These are phyloP conservation scores for Mycosphaerella sp. DNA, from an alignment of 2,329 filamentous ascomycete genomes.

Conservation along the genomic window DNA sequence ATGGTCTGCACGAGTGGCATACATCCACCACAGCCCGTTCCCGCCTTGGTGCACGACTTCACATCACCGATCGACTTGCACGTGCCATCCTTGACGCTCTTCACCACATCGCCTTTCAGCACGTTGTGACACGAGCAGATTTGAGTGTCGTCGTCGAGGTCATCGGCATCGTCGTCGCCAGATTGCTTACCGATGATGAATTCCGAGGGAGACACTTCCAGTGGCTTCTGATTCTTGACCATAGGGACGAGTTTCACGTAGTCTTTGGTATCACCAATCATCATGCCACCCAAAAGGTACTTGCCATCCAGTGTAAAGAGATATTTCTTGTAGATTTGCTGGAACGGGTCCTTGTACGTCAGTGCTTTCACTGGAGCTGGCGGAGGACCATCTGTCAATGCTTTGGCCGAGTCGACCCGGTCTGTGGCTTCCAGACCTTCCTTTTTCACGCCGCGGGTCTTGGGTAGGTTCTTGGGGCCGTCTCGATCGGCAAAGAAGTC, in stretches of 20 bases:
- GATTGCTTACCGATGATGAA: constrained; percentile 75
- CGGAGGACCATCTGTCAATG: constrained; percentile 49
- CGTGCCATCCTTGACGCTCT: constrained; percentile 64
- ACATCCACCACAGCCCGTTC: constrained; percentile 84
- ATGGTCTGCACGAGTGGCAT: constrained; percentile 83
- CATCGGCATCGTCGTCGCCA: constrained; percentile 69
- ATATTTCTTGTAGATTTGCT: constrained; percentile 88
- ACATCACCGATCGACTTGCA: constrained; percentile 77
- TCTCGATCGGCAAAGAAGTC: constrained; percentile 90
- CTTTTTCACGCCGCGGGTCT: constrained; percentile 45
- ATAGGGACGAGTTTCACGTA: constrained; percentile 84
- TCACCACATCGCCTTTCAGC: constrained; percentile 71
- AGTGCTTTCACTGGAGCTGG: constrained; percentile 67
- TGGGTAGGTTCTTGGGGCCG: constrained; percentile 68
- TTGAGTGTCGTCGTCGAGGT: constrained; percentile 77
- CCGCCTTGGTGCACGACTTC: constrained; percentile 86
- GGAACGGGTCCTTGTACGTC: constrained; percentile 83
- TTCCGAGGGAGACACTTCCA: constrained; percentile 72
- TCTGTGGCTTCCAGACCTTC: constrained; percentile 38
- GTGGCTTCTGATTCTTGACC: constrained; percentile 73
- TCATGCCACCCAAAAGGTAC: constrained; percentile 90
- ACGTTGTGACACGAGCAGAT: constrained; percentile 94
- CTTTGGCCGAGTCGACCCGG: constrained; percentile 40
- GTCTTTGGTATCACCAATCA: constrained; percentile 88
- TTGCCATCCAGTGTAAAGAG: constrained; percentile 85